A percentile compares a stretch with the other conserved stretches of the same genome.
These are phyloP conservation scores for Schrenkiella parvula DNA, from an alignment of 345 rosid genomes.

Conservation along the genomic window DNA sequence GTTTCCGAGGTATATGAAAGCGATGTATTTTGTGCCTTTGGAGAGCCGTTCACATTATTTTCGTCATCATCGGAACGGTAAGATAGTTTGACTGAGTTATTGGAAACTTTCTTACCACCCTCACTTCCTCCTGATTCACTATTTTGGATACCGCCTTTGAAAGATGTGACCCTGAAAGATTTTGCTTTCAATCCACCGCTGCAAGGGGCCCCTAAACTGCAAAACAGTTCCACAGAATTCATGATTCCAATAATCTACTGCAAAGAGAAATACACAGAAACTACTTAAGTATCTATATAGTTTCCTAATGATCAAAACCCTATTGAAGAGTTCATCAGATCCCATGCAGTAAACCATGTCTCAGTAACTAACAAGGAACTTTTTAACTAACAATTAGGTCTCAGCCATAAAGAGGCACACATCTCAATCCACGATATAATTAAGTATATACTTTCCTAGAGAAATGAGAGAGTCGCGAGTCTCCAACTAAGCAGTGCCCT, in stretches of 20 bases:
- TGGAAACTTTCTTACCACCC: conserved; percentile 49
- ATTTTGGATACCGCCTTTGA: conserved; percentile 64
- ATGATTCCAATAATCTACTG: neutral
- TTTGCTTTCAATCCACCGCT: conserved; percentile 45
- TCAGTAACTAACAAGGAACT: conserved; percentile 4
- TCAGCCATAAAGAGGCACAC: neutral
- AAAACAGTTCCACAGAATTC: conserved; percentile 31
- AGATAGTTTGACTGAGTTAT: conserved; percentile 59
- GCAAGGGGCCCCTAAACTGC: conserved; percentile 62
- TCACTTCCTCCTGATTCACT: conserved; percentile 52
- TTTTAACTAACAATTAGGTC: neutral
- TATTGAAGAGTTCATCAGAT: neutral
- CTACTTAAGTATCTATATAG: neutral
- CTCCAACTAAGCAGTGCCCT: neutral
- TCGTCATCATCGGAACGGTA: conserved; percentile 64
- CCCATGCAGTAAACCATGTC: neutral
- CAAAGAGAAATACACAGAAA: neutral
- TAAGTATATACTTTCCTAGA: neutral
- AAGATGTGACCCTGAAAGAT: conserved; percentile 61
- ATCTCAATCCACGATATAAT: neutral
- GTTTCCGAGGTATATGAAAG: conserved; percentile 61
- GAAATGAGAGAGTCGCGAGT: neutral
- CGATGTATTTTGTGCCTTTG: conserved; percentile 56
- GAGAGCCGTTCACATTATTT: conserved; percentile 46
- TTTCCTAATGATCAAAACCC: neutral